Base-by-base conservation (phyloP, 257 asterid species). In the Mentha longifolia region DNA sequence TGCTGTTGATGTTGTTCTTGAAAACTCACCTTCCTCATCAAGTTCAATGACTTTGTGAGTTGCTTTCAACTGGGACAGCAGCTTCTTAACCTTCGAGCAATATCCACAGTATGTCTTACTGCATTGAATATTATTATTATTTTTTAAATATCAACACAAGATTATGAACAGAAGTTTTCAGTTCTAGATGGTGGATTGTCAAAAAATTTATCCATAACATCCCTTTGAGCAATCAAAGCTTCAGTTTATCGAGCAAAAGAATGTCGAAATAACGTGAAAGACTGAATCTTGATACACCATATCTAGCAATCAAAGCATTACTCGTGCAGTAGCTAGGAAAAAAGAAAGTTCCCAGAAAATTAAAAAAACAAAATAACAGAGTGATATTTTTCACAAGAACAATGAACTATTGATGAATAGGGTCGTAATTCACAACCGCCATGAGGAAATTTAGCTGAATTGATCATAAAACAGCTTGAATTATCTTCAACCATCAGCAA, bases 41-140 rank as follows among this genome's bases (percentile, higher is more conserved):
- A 92, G 93, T 67, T 92, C 97, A 64, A 89, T 74, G 52, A 88
- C 83, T 80, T 85, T 83, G 77, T 72, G 77, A 58, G 85, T 68
- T 67, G 89, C 92, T 64, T 84, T 70, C 11, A 92, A 80, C 71
- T 85, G 86, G 75, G 92, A 79, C 59, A 92, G 76, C 63, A 92
- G 85, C 54, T 89, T 75, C 78, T 89, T 92, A 74, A 87, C 90
- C 66, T 85, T 89, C 16, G 55, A 42, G 82, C 93, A 85, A 58
- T 82, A 92, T 11, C 90, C 89, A 54, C 97, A 92, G 46, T 78
- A 83, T 13, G 95, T 92, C 76, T 92, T 92, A 51, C 97, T 89
- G 89, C 82, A 74, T 6, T 1, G 17, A 33, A 13, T 6, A 15
- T 47, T n/a, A n/a, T n/a, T n/a, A n/a, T 50, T 20, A 6, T 19